These are phyloP conservation scores for Parathielavia hyrcaniae DNA, from an alignment of 495 filamentous ascomycete species.

Conservation along the genomic window DNA sequence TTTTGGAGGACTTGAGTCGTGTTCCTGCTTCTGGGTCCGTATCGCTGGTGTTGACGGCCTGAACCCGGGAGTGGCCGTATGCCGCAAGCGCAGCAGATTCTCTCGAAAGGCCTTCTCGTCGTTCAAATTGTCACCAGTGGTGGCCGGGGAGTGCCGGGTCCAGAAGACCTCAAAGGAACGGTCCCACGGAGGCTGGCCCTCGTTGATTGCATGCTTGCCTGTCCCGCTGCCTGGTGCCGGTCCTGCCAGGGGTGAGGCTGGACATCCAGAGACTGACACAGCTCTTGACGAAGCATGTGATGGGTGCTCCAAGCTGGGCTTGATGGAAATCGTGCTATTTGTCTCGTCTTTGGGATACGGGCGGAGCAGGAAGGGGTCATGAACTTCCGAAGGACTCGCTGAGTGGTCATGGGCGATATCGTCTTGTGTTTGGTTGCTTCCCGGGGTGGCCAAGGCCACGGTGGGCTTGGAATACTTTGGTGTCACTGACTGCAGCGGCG, in stretches of 20 bases:
- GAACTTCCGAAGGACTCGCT: background rate
- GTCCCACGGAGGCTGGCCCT: constrained; percentile 27
- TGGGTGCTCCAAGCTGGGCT: background rate
- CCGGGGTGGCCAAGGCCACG: background rate
- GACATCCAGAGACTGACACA: background rate
- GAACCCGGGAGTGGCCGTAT: background rate
- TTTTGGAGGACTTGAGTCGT: background rate
- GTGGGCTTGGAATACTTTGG: no score
- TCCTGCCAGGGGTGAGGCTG: background rate
- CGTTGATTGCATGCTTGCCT: background rate
- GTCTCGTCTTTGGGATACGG: no score
- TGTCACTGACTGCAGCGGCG: background rate
- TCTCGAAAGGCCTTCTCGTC: constrained; percentile 15
- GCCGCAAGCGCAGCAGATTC: constrained; percentile 13
- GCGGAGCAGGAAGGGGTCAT: background rate
- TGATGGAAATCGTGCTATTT: background rate
- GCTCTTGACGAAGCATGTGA: background rate
- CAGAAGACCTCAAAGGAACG: constrained; percentile 29
- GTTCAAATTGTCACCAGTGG: background rate
- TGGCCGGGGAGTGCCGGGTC: constrained; percentile 11
- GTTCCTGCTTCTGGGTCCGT: background rate
- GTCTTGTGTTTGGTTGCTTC: background rate
- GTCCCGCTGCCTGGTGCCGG: background rate
- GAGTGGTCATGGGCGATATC: background rate
- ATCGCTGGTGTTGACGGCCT: background rate